Evolutionary conservation across 2,329 filamentous ascomycete genomes (phyloP), one percentile per base, ranked within the genome.

Genomic region (Trichoderma lentiforme): DNA sequence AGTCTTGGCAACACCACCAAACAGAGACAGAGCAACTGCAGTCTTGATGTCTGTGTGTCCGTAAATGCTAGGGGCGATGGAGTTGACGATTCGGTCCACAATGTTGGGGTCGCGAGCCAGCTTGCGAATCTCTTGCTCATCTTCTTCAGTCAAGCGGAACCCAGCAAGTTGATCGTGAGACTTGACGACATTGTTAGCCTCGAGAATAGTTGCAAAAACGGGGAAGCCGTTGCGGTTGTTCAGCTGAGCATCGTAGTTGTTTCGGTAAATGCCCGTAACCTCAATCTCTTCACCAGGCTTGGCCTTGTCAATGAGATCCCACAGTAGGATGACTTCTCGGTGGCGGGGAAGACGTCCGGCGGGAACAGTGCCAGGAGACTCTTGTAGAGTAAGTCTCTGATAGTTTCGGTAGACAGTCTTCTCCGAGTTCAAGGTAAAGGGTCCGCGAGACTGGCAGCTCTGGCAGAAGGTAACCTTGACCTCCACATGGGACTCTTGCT

Each of bases 221-320:
- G 96, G 96, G 83, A 99, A 98, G 5, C 96, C 96, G 79, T 98
- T 99, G 79, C 96, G 95, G 84, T 98, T 98, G 84, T 99, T 99
- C 70, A 99, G 88, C 77, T 97, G 94, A 4, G 96, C 95, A 80
- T 98, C 95, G 79, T 98, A 99, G 84, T 97, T 98, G 86, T 99
- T 99, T 77, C 94, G 92, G 84, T 99, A 99, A 76, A 97, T 93
- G 74, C 96, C 96, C 8, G 95, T 98, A 11, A 99, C 91, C 79
- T 99, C 96, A 71, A 99, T 95, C 80, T 99, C 97, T 82, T 99
- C 96, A 71, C 96, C 96, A 32, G 96, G 96, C 84, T 99, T 99
- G 56, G 95, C 95, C 74, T 90, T 93, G 82, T 99, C 96, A 76
- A 99, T 99, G 70, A 99, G 86, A 83, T 99, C 96, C 90, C 96